Base-by-base conservation (phyloP, 371 early-diverging fungal genomes). In the Nosema bombycis region DNA sequence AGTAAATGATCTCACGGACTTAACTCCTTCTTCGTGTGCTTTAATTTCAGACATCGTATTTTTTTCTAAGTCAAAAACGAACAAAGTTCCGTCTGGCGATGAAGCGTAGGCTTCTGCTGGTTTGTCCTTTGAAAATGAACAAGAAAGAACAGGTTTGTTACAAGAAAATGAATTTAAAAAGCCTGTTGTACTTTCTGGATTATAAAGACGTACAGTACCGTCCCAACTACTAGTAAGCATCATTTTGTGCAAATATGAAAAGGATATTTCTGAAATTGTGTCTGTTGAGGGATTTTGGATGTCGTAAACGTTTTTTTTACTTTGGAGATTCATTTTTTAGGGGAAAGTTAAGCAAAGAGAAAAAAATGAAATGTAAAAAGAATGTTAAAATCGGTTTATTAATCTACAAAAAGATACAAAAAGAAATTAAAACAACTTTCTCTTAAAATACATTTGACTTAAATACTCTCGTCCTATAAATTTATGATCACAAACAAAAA, bases 151-250 rank as follows among this genome's bases (percentile, higher is more conserved):
- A 24, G 86, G 86, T 18, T 77, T 78, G 4, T 54, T 58, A 46
- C 73, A 55, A n/a, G 54, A 46, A 23, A 63, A 18, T 26, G 70
- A 71, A 29, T 30, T 32, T 15, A 83, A 75, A 21, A 75, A 65
- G 26, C 46, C 36, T 30, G 0, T 63, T 12, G 26, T 26, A 3
- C 6, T 38, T 12, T 23, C 30, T 46, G 73, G 34, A 63, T 60
- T 66, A 34, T 79, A 79, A 37, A 63, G 66, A 36, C 65, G 63
- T 33, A 86, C 64, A 23, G 84, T 73, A 1, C 84, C 80, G 72
- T 86, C 86, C 86, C 86, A 86, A 4, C 78, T 75, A 38, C 80
- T 72, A 29, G 80, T 80, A 14, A 81, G 72, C 37, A 86, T 71
- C 46, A 82, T 36, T 30, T 70, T 62, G 36, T 69, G 58, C 18